Base-by-base conservation (phyloP, 2,329 filamentous ascomycete genomes). In the Trichocomaceae sp. region DNA sequence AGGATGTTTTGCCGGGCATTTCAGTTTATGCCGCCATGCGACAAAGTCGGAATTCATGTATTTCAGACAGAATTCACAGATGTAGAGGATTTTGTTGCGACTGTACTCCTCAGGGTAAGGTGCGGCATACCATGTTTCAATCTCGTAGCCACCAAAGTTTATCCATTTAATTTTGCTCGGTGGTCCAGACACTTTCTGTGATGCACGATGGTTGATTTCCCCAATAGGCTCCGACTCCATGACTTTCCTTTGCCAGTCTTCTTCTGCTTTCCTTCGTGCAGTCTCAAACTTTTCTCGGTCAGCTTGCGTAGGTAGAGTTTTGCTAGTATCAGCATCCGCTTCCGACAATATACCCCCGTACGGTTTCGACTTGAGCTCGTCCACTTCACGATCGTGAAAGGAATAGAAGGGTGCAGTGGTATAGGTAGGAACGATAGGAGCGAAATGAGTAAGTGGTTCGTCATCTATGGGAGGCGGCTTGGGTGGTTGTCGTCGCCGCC, bases 31-130 rank as follows among this genome's bases (percentile, higher is more conserved):
- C 52, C 93, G 83, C 90, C 92, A 97, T 13, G 93, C 92, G 26
- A 99, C 93, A 65, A 95, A 97, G 69, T 96, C 92, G 17, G 93
- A 97, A 71, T 95, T 96, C 90, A 99, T 96, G 75, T 99, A 99
- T 73, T 97, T 99, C 57, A 99, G 79, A 69, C 93, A 99, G 71
- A 97, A 99, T 71, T 99, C 95, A 78, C 93, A 99, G 60, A 99
- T 97, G 72, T 96, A 97, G n/a, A 99, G 81, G 37, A 96, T 88
- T 29, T 89, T 86, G 68, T 99, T 97, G 60, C 92, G 85, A 69
- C 90, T 97, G 76, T 99, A 99, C 72, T 99, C 93, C 69, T 96
- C 93, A 0, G 93, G 93, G 68, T 99, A 99, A 12, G 93, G 95
- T 39, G 93, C 93, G 29, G 93, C 92, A 73, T 99, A 96, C 91